phyloP scores from a whole-genome alignment of 805 yeast species.

The Metschnikowia cerradonensis region DNA sequence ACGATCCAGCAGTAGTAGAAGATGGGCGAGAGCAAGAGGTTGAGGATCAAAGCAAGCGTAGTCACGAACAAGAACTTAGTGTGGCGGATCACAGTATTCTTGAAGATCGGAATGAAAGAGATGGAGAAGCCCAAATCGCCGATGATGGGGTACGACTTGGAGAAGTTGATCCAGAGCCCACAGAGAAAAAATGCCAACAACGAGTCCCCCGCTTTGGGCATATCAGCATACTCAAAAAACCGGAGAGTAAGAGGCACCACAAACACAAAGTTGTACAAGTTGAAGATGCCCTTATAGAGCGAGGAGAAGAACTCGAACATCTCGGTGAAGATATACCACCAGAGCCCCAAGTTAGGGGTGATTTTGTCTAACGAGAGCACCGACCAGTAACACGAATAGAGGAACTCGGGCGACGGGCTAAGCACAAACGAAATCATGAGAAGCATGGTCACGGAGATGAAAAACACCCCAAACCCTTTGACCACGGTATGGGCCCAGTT shows the following conservation, averaged over 20 bases:
- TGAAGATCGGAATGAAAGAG: slow-evolving; percentile 39
- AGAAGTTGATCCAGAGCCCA: slow-evolving; percentile 48
- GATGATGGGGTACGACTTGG: slow-evolving; percentile 82
- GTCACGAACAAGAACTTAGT: slow-evolving; percentile 44
- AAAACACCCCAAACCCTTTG: slow-evolving; percentile 11
- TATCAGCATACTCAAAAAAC: slow-evolving; percentile 37
- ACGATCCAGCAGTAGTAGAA: slow-evolving; percentile 94
- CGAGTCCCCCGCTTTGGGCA: slow-evolving; percentile 41
- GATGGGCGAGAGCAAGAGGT: slow-evolving; percentile 72
- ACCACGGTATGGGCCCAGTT: slow-evolving; percentile 12
- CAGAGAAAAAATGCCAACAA: slow-evolving; percentile 49
- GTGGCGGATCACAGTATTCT: slow-evolving; percentile 44
- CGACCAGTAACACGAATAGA: slow-evolving; percentile 44
- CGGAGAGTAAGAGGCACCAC: slow-evolving; percentile 72
- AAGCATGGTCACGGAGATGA: slow-evolving; percentile 22
- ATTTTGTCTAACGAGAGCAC: slow-evolving; percentile 61
- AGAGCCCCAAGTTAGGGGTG: slow-evolving; percentile 86
- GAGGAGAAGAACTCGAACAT: slow-evolving; percentile 86
- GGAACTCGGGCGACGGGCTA: slow-evolving; percentile 38
- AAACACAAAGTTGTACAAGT: slow-evolving; percentile 63
- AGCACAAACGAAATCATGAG: slow-evolving; percentile 36
- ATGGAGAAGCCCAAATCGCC: slow-evolving; percentile 60
- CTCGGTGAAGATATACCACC: slow-evolving; percentile 99
- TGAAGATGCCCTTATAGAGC: slow-evolving; percentile 81
- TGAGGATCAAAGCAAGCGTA: slow-evolving; percentile 45